Percentiles rank a stretch among this genome's conserved stretches.
Conservation (phyloP, 768 basidiomycete genomes). For the Auricularia sp. region DNA sequence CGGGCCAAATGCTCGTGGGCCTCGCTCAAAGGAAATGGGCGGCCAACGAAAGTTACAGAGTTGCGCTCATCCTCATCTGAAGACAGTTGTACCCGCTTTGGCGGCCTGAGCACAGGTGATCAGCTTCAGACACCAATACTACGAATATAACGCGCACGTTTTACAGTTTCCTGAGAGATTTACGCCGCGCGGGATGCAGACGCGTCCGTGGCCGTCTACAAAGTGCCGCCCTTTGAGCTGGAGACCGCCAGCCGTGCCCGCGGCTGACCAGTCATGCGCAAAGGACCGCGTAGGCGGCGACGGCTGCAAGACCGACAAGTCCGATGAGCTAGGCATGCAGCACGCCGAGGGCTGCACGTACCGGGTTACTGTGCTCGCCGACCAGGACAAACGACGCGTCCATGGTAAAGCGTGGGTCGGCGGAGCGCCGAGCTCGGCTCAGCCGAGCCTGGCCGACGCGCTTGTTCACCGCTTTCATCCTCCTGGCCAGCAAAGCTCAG, state of each 20-base stretch:
- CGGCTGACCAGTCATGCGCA: conserved; percentile 63
- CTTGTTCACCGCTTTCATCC: background rate
- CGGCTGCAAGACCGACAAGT: background rate
- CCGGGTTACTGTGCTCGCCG: background rate
- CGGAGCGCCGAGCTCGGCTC: background rate
- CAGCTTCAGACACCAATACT: background rate
- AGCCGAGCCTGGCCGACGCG: background rate
- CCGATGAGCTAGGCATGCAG: no score
- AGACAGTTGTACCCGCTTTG: background rate
- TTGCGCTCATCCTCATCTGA: conserved; percentile 48
- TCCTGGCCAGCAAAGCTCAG: no score
- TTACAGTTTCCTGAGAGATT: conserved; percentile 80
- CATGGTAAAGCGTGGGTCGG: background rate
- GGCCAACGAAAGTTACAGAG: conserved; percentile 72
- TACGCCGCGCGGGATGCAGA: conserved; percentile 73
- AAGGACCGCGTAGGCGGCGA: conserved; percentile 26
- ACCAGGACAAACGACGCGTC: conserved; percentile 1
- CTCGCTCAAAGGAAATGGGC: conserved; percentile 85
- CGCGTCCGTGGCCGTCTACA: conserved; percentile 67
- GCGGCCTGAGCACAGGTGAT: background rate
- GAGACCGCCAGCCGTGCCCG: conserved; percentile 46
- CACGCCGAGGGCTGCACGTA: no score
- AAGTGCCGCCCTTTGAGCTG: conserved; percentile 67
- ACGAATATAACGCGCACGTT: conserved; percentile 39
- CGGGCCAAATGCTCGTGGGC: conserved; percentile 77